Evolutionary conservation across 805 yeast genomes (phyloP).

Genomic region (Ogataea pignaliae): DNA sequence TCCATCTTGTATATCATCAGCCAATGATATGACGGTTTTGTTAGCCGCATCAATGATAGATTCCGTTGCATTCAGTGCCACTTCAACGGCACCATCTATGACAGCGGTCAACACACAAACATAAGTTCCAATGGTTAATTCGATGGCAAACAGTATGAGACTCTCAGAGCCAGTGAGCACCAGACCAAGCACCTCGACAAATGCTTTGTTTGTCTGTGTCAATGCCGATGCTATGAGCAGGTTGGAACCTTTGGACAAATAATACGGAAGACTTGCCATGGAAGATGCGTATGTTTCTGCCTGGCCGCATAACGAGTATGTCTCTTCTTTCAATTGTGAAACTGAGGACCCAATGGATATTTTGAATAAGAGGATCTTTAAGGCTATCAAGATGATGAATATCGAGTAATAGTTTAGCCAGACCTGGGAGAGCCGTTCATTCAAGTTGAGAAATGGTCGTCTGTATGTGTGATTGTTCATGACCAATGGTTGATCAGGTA

Average conservation of each 20-base stretch:
- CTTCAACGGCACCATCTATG: conserved; percentile 64
- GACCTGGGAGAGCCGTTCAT: conserved; percentile 56
- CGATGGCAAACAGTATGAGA: conserved; percentile 59
- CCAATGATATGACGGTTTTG: conserved; percentile 47
- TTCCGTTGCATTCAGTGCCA: conserved; percentile 72
- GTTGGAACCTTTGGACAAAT: conserved; percentile 53
- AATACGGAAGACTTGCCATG: conserved; percentile 48
- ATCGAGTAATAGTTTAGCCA: conserved; percentile 67
- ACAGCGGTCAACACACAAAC: conserved; percentile 76
- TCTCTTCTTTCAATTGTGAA: conserved; percentile 32
- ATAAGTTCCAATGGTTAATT: conserved; percentile 79
- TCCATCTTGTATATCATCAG: conserved; percentile 62
- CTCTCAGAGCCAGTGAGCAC: conserved; percentile 54
- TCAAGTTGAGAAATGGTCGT: conserved; percentile 41
- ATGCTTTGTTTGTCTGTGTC: conserved; percentile 43
- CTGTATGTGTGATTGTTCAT: conserved; percentile 11
- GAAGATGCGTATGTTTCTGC: conserved; percentile 36
- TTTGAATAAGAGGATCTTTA: conserved; percentile 60
- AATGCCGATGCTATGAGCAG: conserved; percentile 43
- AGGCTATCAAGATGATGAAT: conserved; percentile 45
- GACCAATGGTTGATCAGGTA: conserved; percentile 1
- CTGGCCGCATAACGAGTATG: conserved; percentile 41
- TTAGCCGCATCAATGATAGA: conserved; percentile 58
- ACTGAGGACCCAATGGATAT: conserved; percentile 41
- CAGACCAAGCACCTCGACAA: conserved; percentile 39